phyloP scores from a whole-genome alignment of 2,329 filamentous ascomycete genomes.

The Trichoderma guizhouense region DNA sequence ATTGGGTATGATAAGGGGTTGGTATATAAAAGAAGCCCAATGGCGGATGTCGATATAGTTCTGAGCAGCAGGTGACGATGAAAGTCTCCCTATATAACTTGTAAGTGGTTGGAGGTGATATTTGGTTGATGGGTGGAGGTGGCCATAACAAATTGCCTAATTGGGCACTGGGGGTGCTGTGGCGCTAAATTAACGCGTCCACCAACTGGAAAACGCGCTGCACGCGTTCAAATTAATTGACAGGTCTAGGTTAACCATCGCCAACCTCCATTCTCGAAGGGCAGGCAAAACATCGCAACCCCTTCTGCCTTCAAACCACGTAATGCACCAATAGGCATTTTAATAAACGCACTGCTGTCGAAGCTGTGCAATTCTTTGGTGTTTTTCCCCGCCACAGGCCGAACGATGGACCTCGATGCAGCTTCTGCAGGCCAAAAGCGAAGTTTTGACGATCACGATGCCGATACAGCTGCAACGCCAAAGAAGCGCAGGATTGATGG shows the following conservation, averaged over 20 bases:
- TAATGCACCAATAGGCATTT: not conserved
- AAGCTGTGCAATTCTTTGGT: not conserved
- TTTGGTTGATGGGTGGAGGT: not conserved
- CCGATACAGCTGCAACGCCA: slow-evolving; percentile 23
- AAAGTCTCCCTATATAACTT: too few relatives aligned
- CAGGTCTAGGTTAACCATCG: slow-evolving; percentile 8
- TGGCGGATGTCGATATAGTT: too few relatives aligned
- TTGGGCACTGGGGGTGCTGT: not conserved
- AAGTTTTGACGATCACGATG: slow-evolving; percentile 23
- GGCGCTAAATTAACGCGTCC: slow-evolving; percentile 18
- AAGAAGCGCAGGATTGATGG: slow-evolving; percentile 35
- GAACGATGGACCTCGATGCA: slow-evolving; percentile 28
- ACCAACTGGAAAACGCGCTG: slow-evolving; percentile 8
- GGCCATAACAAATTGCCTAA: not conserved
- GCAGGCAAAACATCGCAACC: not conserved
- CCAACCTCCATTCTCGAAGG: not conserved
- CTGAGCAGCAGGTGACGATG: too few relatives aligned
- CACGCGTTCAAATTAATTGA: slow-evolving; percentile 16
- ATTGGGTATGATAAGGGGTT: too few relatives aligned
- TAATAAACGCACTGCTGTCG: not conserved
- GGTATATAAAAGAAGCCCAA: too few relatives aligned
- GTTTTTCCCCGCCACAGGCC: not conserved
- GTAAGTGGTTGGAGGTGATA: not conserved
- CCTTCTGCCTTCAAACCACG: not conserved
- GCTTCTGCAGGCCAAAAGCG: slow-evolving; percentile 26